These are phyloP conservation scores for Neospora caninum DNA, from an alignment of 169 alveolate species.

Conservation along the genomic window DNA sequence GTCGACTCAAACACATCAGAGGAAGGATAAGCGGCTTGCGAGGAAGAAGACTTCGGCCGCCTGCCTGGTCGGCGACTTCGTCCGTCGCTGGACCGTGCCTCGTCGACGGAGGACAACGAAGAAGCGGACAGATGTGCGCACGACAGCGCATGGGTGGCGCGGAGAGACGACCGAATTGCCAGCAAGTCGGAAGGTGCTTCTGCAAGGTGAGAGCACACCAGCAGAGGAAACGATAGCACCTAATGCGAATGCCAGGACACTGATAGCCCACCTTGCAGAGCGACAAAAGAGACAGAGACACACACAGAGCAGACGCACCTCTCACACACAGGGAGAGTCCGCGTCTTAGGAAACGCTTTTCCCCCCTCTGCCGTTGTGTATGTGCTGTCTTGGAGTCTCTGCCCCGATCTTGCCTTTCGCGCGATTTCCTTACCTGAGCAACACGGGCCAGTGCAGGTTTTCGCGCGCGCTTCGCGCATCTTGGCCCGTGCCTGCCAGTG, in stretches of 20 bases:
- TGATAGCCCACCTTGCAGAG: no score
- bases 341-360: no score
- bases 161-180: neutral
- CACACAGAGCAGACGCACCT: no score
- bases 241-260: no score
- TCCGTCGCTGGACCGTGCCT: neutral
- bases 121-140: neutral
- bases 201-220: neutral
- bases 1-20: neutral
- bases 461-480: slow-evolving; percentile 2
- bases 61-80: neutral
- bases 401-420: neutral
- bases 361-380: no score
- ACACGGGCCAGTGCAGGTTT: slow-evolving; percentile 8
- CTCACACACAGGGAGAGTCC: no score
- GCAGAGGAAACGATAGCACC: no score
- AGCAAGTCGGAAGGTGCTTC: neutral
- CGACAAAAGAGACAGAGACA: no score
- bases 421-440: neutral
- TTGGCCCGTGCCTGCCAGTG: slow-evolving; percentile 15
- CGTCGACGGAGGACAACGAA: neutral
- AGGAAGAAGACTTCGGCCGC: neutral
- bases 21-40: neutral
- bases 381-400: neutral
- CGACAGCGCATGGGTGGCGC: neutral